These are phyloP conservation scores for Dactylellina parvicollis DNA, from an alignment of 2,329 filamentous ascomycete species.

Conservation along the genomic window DNA sequence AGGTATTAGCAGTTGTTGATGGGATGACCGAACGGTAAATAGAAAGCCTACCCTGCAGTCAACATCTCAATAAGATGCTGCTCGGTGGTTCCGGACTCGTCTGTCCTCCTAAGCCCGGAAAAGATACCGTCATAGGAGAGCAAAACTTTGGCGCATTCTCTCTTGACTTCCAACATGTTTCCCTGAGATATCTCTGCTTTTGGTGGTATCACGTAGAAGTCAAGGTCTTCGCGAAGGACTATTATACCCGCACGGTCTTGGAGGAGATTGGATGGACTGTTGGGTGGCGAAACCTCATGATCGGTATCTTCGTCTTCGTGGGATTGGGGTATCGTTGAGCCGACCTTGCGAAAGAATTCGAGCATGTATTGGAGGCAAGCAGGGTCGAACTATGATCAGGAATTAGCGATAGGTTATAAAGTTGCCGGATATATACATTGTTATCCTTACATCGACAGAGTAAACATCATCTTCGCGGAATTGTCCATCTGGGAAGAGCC, in stretches of 20 bases:
- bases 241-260: constrained; percentile 94
- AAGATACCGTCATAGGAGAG: constrained; percentile 94
- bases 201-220: constrained; percentile 97
- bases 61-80: constrained; percentile 99
- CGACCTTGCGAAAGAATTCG: constrained; percentile 95
- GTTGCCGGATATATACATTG: constrained; percentile 4
- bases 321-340: constrained; percentile 84
- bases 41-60: constrained; percentile 82
- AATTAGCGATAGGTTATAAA: constrained; percentile 39
- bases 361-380: constrained; percentile 98
- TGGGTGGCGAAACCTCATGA: constrained; percentile 65
- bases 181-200: constrained; percentile 80
- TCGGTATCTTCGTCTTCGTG: constrained; percentile 70
- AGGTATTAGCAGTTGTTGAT: not conserved
- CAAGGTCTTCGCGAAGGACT: constrained; percentile 91
- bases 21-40: not conserved
- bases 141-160: constrained; percentile 86
- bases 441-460: constrained; percentile 86
- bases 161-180: constrained; percentile 96
- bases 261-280: constrained; percentile 70
- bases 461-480: constrained; percentile 94
- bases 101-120: constrained; percentile 90
- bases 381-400: constrained; percentile 83
- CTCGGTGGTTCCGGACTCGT: constrained; percentile 95
- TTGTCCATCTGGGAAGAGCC: constrained; percentile 95